phyloP scores from a whole-genome alignment of 192 early-diverging fungal genomes.

The Pilobolus umbonatus region DNA sequence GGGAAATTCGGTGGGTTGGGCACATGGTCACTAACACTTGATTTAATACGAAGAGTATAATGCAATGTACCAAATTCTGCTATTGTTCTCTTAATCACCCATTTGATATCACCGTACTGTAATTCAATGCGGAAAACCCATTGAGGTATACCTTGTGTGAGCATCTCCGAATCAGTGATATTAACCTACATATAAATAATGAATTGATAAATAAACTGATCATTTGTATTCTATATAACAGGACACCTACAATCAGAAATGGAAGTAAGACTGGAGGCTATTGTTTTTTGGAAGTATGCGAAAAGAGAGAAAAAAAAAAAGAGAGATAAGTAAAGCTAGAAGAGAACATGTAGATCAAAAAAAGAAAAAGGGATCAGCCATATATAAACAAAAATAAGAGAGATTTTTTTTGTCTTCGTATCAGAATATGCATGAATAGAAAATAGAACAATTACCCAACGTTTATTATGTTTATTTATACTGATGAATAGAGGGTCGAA shows the following conservation, averaged over 20 bases:
- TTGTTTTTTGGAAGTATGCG: not conserved
- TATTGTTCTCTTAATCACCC: conserved; percentile 62
- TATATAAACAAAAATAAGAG: too few species aligned
- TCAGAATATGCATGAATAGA: too few species aligned
- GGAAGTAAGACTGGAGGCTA: conserved; percentile 24
- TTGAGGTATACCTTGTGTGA: conserved; percentile 22
- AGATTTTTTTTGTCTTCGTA: not conserved
- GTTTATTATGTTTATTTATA: conserved; percentile 21
- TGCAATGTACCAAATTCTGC: conserved; percentile 67
- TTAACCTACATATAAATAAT: conserved; percentile 2
- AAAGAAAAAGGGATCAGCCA: not conserved
- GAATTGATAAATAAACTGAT: not conserved
- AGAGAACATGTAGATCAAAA: not conserved
- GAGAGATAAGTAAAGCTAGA: not conserved
- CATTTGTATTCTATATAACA: not conserved
- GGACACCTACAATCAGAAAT: conserved; percentile 7
- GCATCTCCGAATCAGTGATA: conserved; percentile 30
- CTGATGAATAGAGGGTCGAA: conserved; percentile 25
- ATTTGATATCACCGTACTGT: conserved; percentile 73
- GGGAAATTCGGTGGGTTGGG: conserved; percentile 33
- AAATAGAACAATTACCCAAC: too few species aligned
- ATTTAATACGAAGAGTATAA: conserved; percentile 47
- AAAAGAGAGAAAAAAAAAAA: conserved; percentile 1
- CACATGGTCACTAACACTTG: conserved; percentile 25
- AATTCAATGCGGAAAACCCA: conserved; percentile 35